Conservation (phyloP, 176 grass and related monocot species). For the Alloteropsis semialata region DNA sequence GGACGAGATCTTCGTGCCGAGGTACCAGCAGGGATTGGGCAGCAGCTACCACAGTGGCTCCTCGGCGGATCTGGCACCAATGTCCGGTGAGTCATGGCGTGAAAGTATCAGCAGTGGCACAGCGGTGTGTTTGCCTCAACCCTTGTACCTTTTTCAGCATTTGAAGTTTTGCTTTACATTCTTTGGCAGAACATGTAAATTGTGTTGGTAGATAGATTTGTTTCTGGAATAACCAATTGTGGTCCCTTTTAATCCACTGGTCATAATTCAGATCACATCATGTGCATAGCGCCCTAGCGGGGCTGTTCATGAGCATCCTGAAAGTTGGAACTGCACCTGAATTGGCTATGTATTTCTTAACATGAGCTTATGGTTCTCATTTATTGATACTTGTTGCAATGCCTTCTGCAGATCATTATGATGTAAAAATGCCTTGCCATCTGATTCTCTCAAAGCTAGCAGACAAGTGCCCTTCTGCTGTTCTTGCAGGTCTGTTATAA, state of each 20-base stretch:
- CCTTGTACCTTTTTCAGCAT: constrained; percentile 35
- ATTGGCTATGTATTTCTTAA: too few relatives aligned
- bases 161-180: constrained; percentile 17
- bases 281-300: neutral
- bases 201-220: constrained; percentile 30
- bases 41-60: constrained; percentile 12
- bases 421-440: too few relatives aligned
- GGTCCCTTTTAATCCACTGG: constrained; percentile 10
- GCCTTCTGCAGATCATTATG: too few relatives aligned
- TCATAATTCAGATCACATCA: constrained; percentile 1
- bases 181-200: constrained; percentile 29
- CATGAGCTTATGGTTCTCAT: too few relatives aligned
- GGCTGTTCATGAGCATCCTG: too few relatives aligned
- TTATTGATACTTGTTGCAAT: too few relatives aligned
- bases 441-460: too few relatives aligned
- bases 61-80: too few relatives aligned
- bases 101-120: constrained; percentile 11
- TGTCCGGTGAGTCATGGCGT: constrained; percentile 24
- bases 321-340: too few relatives aligned
- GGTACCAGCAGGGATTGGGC: constrained; percentile 28
- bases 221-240: constrained; percentile 26
- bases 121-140: constrained; percentile 22
- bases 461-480: too few relatives aligned
- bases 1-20: constrained; percentile 43
- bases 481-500: too few relatives aligned